Base-by-base conservation (phyloP, 1,139 yeast genomes). In the Zygotorulaspora mrakii region DNA sequence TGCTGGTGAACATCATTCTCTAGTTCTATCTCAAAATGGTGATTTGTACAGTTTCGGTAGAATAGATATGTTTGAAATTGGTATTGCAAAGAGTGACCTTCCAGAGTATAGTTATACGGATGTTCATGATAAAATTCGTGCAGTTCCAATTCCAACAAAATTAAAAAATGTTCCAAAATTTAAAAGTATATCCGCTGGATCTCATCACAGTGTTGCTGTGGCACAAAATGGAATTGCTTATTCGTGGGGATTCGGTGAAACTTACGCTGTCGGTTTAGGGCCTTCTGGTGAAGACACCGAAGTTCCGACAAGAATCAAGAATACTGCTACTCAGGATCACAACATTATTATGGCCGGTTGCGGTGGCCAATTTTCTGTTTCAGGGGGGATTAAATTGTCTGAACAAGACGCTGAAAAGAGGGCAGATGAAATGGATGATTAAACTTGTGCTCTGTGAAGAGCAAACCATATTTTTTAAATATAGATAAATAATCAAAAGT, bases 221-320 rank as follows among this genome's bases (percentile, higher is more conserved):
- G 79, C 94, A 6, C 76, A 71, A 24, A 89, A 86, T 52, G 98
- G 99, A 4, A 68, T 84, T 43, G 85, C 80, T 1, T 91, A 81
- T 68, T 77, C 96, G 1, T 91, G 99, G 99, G 99, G 99, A 1
- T 91, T 89, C 61, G 96, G 94, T 34, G 97, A 89, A 51, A 88
- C 96, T 0, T 91, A 86, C 61, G 98, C 95, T 16, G 81, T 91
- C 23, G 99, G 99, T 3, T 79, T 88, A 45, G 98, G 98, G 7
- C 91, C 89, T 6, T 73, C 82, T 23, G 95, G 86, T 33, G 96
- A 85, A 35, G 97, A 89, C 61, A 81, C 88, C 34, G 95, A 82
- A 44, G 68, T 67, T 14, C 96, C 96, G 33, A 83, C 95, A 0
- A 74, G 91, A 60, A 86, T 91, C 54, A 79, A 79, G 49, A 91